Conservation (phyloP, 352 stramenopile genomes). For the Globisporangium paroecandrum region DNA sequence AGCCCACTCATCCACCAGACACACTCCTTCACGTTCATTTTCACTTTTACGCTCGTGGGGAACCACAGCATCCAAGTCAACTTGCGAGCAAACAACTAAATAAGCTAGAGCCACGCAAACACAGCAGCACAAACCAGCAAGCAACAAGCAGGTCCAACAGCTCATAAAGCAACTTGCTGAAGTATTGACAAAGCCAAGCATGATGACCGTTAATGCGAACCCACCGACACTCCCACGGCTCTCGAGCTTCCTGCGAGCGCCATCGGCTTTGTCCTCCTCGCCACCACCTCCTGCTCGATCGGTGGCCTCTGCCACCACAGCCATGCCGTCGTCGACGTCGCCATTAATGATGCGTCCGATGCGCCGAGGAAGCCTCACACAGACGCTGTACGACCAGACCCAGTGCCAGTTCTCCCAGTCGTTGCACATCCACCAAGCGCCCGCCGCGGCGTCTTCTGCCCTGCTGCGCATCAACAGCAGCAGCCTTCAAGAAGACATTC, state of each 20-base stretch:
- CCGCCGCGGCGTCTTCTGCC: neutral
- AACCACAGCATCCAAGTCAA: neutral
- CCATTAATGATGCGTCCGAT: neutral
- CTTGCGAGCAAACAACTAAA: neutral
- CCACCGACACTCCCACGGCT: slow-evolving; percentile 25
- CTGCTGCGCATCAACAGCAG: neutral
- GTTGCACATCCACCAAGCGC: slow-evolving; percentile 1
- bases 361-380: neutral
- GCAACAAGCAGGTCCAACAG: neutral
- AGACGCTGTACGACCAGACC: neutral
- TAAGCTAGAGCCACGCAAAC: neutral
- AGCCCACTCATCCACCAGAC: neutral
- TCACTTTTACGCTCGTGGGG: neutral
- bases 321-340: neutral
- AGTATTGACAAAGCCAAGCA: neutral
- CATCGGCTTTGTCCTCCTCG: slow-evolving; percentile 8
- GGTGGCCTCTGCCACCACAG: neutral
- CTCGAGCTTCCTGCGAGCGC: slow-evolving; percentile 24
- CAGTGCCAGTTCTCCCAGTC: slow-evolving; percentile 1
- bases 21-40: neutral
- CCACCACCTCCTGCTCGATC: neutral
- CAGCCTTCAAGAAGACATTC: neutral
- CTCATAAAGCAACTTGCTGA: neutral
- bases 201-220: slow-evolving; percentile 4
- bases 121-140: neutral